Conservation (phyloP, 495 filamentous ascomycete species). For the Aspergillus avenaceus region DNA sequence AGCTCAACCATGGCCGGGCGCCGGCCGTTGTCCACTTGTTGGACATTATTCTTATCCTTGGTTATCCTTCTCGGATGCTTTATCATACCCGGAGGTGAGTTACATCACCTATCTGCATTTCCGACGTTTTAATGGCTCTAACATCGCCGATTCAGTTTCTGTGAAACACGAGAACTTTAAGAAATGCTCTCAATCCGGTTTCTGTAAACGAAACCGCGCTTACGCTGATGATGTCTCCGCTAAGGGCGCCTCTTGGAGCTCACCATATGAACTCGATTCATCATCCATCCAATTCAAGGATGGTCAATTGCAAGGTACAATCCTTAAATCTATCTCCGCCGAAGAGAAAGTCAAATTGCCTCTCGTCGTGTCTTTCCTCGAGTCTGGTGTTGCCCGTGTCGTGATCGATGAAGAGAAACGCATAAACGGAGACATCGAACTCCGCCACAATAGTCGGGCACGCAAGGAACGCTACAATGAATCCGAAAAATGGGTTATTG, state of each 20-base stretch:
- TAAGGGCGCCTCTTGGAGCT: conserved; percentile 62
- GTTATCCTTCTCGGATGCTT: conserved; percentile 37
- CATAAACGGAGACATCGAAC: conserved; percentile 80
- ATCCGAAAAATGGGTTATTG: conserved; percentile 78
- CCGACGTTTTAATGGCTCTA: not conserved
- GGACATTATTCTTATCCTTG: conserved; percentile 48
- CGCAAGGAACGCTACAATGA: conserved; percentile 94
- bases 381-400: conserved; percentile 83
- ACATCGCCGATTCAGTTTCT: conserved; percentile 46
- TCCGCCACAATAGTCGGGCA: conserved; percentile 77
- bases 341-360: conserved; percentile 70
- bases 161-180: conserved; percentile 98
- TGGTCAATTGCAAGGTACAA: conserved; percentile 71
- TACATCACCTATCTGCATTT: not conserved
- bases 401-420: conserved; percentile 86
- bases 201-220: conserved; percentile 90
- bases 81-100: conserved; percentile 36
- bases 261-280: conserved; percentile 75
- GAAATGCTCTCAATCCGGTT: conserved; percentile 88
- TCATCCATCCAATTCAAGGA: conserved; percentile 70
- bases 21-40: conserved; percentile 48
- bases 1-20: conserved; percentile 35
- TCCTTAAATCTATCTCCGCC: conserved; percentile 70
- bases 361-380: conserved; percentile 78
- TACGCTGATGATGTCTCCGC: conserved; percentile 73